These are phyloP conservation scores for Penicillium sp. DNA, from an alignment of 2,329 filamentous ascomycete species.

Conservation along the genomic window DNA sequence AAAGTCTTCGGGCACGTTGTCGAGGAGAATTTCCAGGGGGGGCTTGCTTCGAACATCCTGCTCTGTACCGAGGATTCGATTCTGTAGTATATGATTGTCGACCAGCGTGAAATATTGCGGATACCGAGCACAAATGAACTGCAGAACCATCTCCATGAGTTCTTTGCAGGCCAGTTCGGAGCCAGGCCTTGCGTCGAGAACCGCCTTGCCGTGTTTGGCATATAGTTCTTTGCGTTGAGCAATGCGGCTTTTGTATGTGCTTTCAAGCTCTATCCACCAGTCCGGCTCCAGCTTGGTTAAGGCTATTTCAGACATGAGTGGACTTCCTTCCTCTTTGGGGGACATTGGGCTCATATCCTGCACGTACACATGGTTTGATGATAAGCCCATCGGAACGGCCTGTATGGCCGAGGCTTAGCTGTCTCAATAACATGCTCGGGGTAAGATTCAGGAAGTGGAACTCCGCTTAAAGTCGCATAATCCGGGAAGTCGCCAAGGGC, in stretches of 20 bases:
- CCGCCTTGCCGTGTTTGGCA: slow-evolving; percentile 59
- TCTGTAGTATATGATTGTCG: slow-evolving; percentile 62
- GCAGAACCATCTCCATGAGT: slow-evolving; percentile 80
- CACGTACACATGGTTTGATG: slow-evolving; percentile 87
- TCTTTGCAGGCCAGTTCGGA: slow-evolving; percentile 80
- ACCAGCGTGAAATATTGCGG: slow-evolving; percentile 68
- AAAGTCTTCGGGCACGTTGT: slow-evolving; percentile 84
- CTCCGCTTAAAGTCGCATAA: slow-evolving; percentile 72
- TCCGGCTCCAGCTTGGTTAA: slow-evolving; percentile 75
- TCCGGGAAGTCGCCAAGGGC: slow-evolving; percentile 75
- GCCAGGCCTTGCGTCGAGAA: slow-evolving; percentile 70
- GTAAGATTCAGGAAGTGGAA: slow-evolving; percentile 68
- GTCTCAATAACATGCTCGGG: slow-evolving; percentile 66
- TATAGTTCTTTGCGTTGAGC: slow-evolving; percentile 67
- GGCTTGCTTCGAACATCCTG: slow-evolving; percentile 62
- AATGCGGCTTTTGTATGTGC: slow-evolving; percentile 67
- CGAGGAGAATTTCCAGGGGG: slow-evolving; percentile 69
- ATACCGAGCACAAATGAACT: slow-evolving; percentile 77
- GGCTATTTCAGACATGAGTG: slow-evolving; percentile 49
- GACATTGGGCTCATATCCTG: not conserved
- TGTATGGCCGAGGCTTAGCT: slow-evolving; percentile 71
- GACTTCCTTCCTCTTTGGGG: not conserved
- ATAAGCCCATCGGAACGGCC: slow-evolving; percentile 80
- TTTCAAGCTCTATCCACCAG: slow-evolving; percentile 88
- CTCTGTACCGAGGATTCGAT: slow-evolving; percentile 64